These are phyloP conservation scores for Dothideomycetidae sp. DNA, from an alignment of 2,329 filamentous ascomycete species.

Conservation along the genomic window DNA sequence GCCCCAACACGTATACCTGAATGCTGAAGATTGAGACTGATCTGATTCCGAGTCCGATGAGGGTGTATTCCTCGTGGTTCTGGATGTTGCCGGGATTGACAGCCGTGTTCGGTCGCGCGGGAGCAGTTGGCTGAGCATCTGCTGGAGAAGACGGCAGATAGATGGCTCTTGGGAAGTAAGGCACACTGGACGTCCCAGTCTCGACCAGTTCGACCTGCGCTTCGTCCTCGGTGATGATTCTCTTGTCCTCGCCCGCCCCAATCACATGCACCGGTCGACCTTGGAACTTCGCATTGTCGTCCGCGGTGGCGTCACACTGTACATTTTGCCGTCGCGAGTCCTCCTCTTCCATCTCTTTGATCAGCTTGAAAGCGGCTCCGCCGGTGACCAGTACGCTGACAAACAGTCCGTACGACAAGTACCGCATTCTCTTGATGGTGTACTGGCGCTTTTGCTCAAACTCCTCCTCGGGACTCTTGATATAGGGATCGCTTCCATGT, in stretches of 20 bases:
- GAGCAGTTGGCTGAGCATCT: slow-evolving; percentile 15
- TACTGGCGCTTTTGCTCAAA: slow-evolving; percentile 19
- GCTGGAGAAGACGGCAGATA: slow-evolving; percentile 39
- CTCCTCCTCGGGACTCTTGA: slow-evolving; percentile 14
- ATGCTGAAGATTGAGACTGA: slow-evolving; percentile 82
- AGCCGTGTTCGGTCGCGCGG: slow-evolving; percentile 19
- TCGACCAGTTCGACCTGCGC: slow-evolving; percentile 60
- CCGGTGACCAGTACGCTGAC: slow-evolving; percentile 20
- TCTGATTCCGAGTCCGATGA: slow-evolving; percentile 75
- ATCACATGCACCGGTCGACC: slow-evolving; percentile 45
- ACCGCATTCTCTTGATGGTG: slow-evolving; percentile 22
- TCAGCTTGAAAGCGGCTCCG: slow-evolving; percentile 20
- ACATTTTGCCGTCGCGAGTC: slow-evolving; percentile 15
- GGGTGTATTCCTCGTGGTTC: slow-evolving; percentile 57
- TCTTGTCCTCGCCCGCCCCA: slow-evolving; percentile 43
- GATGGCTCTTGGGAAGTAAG: slow-evolving; percentile 62
- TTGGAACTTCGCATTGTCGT: slow-evolving; percentile 30
- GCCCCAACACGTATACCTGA: slow-evolving; percentile 86
- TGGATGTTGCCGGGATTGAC: slow-evolving; percentile 20
- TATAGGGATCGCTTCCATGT: slow-evolving; percentile 15
- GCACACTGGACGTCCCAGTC: slow-evolving; percentile 68
- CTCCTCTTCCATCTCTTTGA: slow-evolving; percentile 21
- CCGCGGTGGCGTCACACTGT: slow-evolving; percentile 22
- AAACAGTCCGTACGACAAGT: slow-evolving; percentile 24
- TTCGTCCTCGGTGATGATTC: slow-evolving; percentile 30